Base-by-base conservation (phyloP, 2,329 filamentous ascomycete species). In the Aspergillus sp. region DNA sequence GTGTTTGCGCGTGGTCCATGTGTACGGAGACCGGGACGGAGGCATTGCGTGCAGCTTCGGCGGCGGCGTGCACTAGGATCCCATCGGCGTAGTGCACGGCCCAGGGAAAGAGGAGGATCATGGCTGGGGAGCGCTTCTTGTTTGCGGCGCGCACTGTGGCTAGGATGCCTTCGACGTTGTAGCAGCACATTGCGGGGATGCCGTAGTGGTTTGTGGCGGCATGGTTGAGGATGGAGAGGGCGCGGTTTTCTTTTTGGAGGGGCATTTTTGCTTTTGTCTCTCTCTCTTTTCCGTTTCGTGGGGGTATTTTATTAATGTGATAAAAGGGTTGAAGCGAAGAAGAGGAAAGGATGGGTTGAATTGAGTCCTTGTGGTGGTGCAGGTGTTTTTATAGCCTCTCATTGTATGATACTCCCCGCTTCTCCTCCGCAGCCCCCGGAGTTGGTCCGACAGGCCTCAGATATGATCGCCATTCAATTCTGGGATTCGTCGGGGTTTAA, bases 51-150 rank as follows among this genome's bases (percentile, higher is more conserved):
- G 83, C 83, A 39, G 84, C 84, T 58, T 80, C 77, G 33, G 83
- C 82, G 3, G 83, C 84, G 7, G 82, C 81, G 60, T 80, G 78
- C 9, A 86, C 81, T 35, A 86, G 80, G 31, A 82, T 70, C 8
- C 79, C 77, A 55, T 82, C 81, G 3, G 86, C 86, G 75, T 88
- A 90, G 61, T 86, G 77, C 52, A 90, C 80, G 0, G 88, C 87
- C 88, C 88, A 90, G 19, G 88, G 88, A 73, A 91, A 90, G 64
- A 90, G 83, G 24, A 89, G 84, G 65, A 90, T 85, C 79, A 90
- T 89, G 58, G 86, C 82, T 0, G 88, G 87, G 0, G 87, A 87
- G 47, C 79, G 78, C 60, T 87, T 87, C 24, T 82, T 81, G 74
- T 90, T 87, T 59, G 88, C 88, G 8, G 88, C 88, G 64, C 82